Evolutionary conservation across 2,329 filamentous ascomycete genomes (phyloP), one percentile per base, ranked within the genome.

Genomic region (Lizonia empirigonia): DNA sequence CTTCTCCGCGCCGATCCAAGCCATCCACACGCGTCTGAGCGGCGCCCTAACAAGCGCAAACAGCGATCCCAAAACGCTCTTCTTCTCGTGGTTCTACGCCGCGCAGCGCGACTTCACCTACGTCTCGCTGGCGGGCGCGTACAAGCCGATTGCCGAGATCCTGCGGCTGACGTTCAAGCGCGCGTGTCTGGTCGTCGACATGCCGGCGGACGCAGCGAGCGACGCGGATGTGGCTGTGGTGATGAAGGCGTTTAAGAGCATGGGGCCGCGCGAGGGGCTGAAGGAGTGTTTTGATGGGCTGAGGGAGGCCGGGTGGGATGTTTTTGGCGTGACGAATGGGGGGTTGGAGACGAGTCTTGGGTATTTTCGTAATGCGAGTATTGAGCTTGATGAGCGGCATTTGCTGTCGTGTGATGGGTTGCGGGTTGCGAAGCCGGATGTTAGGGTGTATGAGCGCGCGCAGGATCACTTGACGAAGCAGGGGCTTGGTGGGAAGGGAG

Each of bases 71-170:
- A 66, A 63, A 15, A 59, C 63, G 0, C 57, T 66, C 16, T 66
- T 66, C 53, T 66, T 66, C 50, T 35, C 55, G 12, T 66, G 63
- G 63, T 66, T 66, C 53, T 66, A 66, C 29, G 62, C 63, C 7
- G 63, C 62, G 0, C 63, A 66, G 9, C 62, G 63, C 19, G 63
- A 66, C 53, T 66, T 66, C 27, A 66, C 63, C 16, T 66, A 66
- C 20, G 46, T 59, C 1, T 60, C 56, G n/a, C 48, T 66, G 5
- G 38, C 32, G 1, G 55, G 53, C 0, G 41, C 55, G 2, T 66
- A 66, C 46, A 57, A 49, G 26, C 63, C 63, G 12, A 66, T 66
- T n/a, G 62, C 62, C 2, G 50, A 59, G 13, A 39, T 65, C 13
- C 52, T 65, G 1, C 53, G 37, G 15, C 46, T 54, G 29, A 66